Evolutionary conservation across 169 alveolate species (phyloP).

Genomic region (Sarcocystis neurona): DNA sequence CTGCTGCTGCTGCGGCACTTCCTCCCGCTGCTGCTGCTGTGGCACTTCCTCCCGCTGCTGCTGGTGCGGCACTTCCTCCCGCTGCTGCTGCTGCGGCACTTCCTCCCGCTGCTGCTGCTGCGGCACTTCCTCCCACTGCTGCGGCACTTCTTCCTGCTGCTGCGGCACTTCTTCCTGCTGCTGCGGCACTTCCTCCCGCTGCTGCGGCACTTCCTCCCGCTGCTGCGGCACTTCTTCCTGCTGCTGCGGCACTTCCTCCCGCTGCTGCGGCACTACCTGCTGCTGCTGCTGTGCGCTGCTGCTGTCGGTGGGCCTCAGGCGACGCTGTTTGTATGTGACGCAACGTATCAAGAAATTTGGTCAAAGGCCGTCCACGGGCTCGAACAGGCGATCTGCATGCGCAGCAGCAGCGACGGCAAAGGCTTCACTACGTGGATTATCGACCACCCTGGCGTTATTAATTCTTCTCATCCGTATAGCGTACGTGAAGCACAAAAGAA

Average conservation of each 20-base stretch:
- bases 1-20: too few species aligned
- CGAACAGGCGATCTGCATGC: constrained; percentile 34
- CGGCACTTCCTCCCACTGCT: too few species aligned
- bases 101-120: too few species aligned
- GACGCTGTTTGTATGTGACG: constrained; percentile 44
- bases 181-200: too few species aligned
- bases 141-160: too few species aligned
- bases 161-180: too few species aligned
- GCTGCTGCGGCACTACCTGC: neutral
- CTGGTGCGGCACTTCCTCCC: too few species aligned
- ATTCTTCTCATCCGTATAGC: neutral
- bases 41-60: too few species aligned
- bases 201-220: too few species aligned
- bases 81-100: too few species aligned
- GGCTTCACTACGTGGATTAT: constrained; percentile 32
- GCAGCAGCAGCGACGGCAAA: neutral
- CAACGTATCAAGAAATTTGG: constrained; percentile 38
- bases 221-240: neutral
- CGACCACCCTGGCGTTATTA: neutral
- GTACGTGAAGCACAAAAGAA: neutral
- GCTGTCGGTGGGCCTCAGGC: neutral
- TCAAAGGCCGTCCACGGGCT: constrained; percentile 46
- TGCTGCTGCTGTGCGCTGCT: constrained; percentile 5
- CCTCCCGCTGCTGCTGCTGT: too few species aligned
- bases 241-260: neutral